These are phyloP conservation scores for Podospora tetraspora DNA, from an alignment of 495 filamentous ascomycete genomes.

Conservation along the genomic window DNA sequence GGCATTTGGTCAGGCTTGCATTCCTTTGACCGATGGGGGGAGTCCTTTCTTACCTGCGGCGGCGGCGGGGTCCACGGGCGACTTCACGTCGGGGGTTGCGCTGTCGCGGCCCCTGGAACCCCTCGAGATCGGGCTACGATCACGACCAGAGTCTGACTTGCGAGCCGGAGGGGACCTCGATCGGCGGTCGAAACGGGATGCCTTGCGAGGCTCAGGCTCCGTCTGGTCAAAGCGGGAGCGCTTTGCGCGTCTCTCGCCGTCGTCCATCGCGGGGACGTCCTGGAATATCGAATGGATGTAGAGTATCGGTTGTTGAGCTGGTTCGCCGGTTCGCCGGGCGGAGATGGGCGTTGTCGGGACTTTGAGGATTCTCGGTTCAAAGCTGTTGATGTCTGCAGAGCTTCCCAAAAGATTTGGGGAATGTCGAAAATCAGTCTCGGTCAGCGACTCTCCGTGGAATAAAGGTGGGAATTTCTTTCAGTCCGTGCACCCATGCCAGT, in stretches of 20 bases:
- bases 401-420: background rate
- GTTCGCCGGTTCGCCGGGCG: background rate
- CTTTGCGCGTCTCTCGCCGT: conserved; percentile 72
- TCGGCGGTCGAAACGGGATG: conserved; percentile 75
- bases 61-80: conserved; percentile 66
- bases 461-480: background rate
- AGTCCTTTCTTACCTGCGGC: conserved; percentile 64
- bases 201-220: conserved; percentile 66
- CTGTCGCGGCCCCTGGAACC: conserved; percentile 53
- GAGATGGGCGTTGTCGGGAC: background rate
- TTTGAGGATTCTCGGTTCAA: background rate
- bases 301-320: background rate
- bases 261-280: conserved; percentile 54
- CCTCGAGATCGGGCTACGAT: conserved; percentile 70
- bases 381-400: background rate
- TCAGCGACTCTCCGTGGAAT: background rate
- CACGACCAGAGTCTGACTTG: conserved; percentile 54
- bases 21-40: background rate
- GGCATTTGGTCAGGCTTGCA: background rate
- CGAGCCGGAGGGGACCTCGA: conserved; percentile 73
- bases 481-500: background rate
- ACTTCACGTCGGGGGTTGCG: conserved; percentile 36
- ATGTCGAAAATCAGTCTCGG: background rate
- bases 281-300: background rate
- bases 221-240: conserved; percentile 90